phyloP scores from a whole-genome alignment of 1,284 basidiomycete species.

The Acaromyces ingoldii region DNA sequence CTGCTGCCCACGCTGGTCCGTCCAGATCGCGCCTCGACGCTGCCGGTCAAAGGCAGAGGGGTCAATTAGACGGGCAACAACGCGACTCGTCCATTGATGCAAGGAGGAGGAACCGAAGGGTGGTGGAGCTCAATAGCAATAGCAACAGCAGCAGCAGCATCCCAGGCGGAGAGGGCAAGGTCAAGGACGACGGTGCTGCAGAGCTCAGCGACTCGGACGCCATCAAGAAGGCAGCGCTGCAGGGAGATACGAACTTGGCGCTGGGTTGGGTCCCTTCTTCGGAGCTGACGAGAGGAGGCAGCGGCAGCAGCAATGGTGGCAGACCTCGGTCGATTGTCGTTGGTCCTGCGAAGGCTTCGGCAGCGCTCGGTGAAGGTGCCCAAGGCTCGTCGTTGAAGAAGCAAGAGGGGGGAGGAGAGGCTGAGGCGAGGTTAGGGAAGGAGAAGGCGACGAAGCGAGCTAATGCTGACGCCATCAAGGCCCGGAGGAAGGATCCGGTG shows the following conservation, averaged over 20 bases:
- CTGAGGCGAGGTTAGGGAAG: too few species aligned
- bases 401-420: too few species aligned
- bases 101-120: slow-evolving; percentile 17
- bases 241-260: neutral
- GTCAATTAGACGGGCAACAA: neutral
- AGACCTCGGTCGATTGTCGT: too few species aligned
- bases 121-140: slow-evolving; percentile 21
- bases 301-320: too few species aligned
- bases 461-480: neutral
- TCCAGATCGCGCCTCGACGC: neutral
- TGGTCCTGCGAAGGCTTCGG: too few species aligned
- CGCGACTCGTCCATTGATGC: neutral
- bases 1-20: neutral
- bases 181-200: neutral
- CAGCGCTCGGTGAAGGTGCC: too few species aligned
- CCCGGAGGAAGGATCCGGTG: neutral
- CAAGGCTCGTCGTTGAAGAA: too few species aligned
- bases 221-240: slow-evolving; percentile 23
- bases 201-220: slow-evolving; percentile 22
- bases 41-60: neutral
- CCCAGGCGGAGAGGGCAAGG: neutral
- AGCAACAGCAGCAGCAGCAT: slow-evolving; percentile 8
- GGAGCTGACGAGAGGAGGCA: too few species aligned
- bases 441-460: too few species aligned
- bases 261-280: neutral